A percentile compares a stretch with the other conserved stretches of the same genome.
Evolutionary conservation across 2,329 filamentous ascomycete species (phyloP).

Genomic region (Colletotrichum cereale): DNA sequence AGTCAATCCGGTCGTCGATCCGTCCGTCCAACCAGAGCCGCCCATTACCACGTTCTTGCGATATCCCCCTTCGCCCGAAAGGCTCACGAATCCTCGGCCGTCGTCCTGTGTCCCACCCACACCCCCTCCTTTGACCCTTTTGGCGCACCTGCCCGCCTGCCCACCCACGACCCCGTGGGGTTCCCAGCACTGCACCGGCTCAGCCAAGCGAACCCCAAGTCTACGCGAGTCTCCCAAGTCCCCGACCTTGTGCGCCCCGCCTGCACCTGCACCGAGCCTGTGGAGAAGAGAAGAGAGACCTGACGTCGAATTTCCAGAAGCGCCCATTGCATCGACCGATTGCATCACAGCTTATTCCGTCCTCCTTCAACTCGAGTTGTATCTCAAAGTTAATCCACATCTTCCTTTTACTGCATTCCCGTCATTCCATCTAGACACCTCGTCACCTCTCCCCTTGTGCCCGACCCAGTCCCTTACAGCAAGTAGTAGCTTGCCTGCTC

Average conservation of each 20-base stretch:
- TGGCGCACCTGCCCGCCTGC: background rate
- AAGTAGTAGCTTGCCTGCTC: conserved; percentile 9
- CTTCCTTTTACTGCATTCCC: conserved; percentile 24
- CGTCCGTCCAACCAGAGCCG: conserved; percentile 42
- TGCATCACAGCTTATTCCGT: conserved; percentile 29
- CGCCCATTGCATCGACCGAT: conserved; percentile 32
- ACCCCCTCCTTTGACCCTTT: background rate
- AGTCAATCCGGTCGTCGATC: conserved; percentile 16
- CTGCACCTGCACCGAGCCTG: background rate
- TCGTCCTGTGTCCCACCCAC: background rate
- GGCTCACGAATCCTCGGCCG: conserved; percentile 24
- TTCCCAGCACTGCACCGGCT: conserved; percentile 25
- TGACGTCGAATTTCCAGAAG: conserved; percentile 35
- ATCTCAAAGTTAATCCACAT: conserved; percentile 4
- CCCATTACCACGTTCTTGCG: conserved; percentile 35
- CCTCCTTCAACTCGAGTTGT: conserved; percentile 6
- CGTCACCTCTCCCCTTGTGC: conserved; percentile 8
- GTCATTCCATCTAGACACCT: conserved; percentile 1
- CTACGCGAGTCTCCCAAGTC: conserved; percentile 3
- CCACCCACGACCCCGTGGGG: conserved; percentile 36
- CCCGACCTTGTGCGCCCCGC: background rate
- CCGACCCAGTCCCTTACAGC: conserved; percentile 8
- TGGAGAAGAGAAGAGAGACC: conserved; percentile 7
- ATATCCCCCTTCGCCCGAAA: conserved; percentile 44
- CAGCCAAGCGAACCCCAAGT: conserved; percentile 18